Evolutionary conservation across 345 rosid genomes (phyloP).

Genomic region (Arabis alpina): DNA sequence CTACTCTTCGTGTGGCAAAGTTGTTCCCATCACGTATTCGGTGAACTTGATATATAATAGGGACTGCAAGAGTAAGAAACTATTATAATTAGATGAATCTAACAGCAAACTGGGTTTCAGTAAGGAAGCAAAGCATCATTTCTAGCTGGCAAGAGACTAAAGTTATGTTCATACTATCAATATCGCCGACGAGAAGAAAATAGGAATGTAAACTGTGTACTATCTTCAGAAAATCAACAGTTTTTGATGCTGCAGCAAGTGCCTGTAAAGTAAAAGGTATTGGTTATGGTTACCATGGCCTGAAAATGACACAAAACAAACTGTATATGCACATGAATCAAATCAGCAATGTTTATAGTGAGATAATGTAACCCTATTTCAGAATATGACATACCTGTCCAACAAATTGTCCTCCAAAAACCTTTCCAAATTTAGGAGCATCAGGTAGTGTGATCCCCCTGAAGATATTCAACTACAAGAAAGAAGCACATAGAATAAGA

Average conservation of each 20-base stretch:
- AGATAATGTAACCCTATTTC: background rate
- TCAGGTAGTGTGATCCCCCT: slow-evolving; percentile 83
- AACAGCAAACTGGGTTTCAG: slow-evolving; percentile 18
- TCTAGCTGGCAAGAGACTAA: slow-evolving; percentile 23
- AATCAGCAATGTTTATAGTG: slow-evolving; percentile 10
- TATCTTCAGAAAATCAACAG: slow-evolving; percentile 86
- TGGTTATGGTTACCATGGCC: background rate
- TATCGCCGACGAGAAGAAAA: slow-evolving; percentile 91
- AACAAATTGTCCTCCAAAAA: slow-evolving; percentile 92
- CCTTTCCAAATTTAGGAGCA: slow-evolving; percentile 90
- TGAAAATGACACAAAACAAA: slow-evolving; percentile 10
- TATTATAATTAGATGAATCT: slow-evolving; percentile 10
- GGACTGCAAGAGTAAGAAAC: slow-evolving; percentile 58
- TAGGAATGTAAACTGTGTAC: slow-evolving; percentile 91
- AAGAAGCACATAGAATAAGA: slow-evolving; percentile 23
- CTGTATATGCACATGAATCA: background rate
- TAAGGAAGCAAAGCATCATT: slow-evolving; percentile 14
- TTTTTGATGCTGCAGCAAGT: slow-evolving; percentile 95
- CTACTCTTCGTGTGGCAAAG: slow-evolving; percentile 91
- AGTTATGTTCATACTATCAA: slow-evolving; percentile 60
- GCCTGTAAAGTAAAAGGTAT: slow-evolving; percentile 59
- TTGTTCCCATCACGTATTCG: slow-evolving; percentile 91
- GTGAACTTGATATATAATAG: slow-evolving; percentile 75
- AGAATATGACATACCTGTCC: slow-evolving; percentile 70
- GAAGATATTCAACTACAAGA: slow-evolving; percentile 78